These are phyloP conservation scores for Aspergillus candidus DNA, from an alignment of 2,329 filamentous ascomycete genomes.

Conservation along the genomic window DNA sequence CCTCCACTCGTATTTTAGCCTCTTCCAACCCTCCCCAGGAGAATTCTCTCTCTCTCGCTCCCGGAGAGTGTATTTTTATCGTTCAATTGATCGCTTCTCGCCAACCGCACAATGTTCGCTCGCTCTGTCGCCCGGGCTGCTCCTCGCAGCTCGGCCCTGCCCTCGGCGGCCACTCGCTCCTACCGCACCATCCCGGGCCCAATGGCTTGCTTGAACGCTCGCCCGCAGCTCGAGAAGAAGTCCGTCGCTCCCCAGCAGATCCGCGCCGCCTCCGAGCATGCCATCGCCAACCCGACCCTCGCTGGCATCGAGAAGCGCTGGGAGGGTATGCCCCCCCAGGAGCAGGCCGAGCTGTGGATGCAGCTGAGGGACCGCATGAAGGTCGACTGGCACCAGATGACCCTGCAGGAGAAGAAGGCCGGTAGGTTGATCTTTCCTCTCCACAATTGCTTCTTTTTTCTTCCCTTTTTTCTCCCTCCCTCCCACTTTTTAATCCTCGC, in stretches of 20 bases:
- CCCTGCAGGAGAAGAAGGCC: conserved; percentile 96
- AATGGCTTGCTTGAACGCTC: conserved; percentile 34
- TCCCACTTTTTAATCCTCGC: neutral
- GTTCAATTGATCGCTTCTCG: conserved; percentile 25
- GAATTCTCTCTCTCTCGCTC: conserved; percentile 17
- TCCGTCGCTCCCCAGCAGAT: conserved; percentile 45
- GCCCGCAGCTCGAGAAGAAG: conserved; percentile 26
- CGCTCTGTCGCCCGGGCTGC: conserved; percentile 41
- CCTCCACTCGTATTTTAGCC: conserved; percentile 24
- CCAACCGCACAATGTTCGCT: conserved; percentile 41
- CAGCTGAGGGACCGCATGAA: conserved; percentile 96
- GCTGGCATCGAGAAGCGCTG: conserved; percentile 99
- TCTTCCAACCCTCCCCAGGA: conserved; percentile 20
- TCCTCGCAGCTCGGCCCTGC: conserved; percentile 37
- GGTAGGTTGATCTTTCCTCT: conserved; percentile 57
- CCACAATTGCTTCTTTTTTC: no score
- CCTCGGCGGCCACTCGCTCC: conserved; percentile 30
- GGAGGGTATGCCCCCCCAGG: conserved; percentile 95
- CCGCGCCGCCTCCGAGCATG: conserved; percentile 65
- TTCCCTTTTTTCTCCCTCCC: neutral
- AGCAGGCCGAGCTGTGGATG: conserved; percentile 99
- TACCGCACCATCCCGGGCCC: conserved; percentile 25
- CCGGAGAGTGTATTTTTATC: conserved; percentile 14
- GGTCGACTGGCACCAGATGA: conserved; percentile 92
- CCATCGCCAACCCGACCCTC: conserved; percentile 95